Conservation (phyloP, 495 filamentous ascomycete genomes). For the Astrothelium subdiscretum region DNA sequence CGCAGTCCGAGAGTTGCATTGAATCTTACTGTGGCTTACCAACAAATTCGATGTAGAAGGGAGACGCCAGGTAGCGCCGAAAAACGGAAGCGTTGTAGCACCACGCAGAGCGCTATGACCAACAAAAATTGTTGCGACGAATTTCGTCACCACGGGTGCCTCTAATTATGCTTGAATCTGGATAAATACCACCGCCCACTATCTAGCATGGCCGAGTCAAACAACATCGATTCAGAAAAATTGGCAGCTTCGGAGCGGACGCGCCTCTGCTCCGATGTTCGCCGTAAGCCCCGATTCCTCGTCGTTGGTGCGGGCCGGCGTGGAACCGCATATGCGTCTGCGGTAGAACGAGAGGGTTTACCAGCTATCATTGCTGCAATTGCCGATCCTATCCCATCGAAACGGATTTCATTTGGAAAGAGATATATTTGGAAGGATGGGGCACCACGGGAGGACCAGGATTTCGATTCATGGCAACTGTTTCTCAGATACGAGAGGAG, state of each 20-base stretch:
- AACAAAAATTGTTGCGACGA: neutral
- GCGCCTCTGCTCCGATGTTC: neutral
- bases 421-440: conserved; percentile 50
- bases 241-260: neutral
- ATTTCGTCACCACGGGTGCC: neutral
- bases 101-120: neutral
- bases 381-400: conserved; percentile 69
- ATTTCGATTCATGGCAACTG: conserved; percentile 62
- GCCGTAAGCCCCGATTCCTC: neutral
- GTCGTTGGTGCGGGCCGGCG: conserved; percentile 83
- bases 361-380: conserved; percentile 57
- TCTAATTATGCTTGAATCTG: neutral
- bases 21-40: no score
- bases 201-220: neutral
- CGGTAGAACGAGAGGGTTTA: conserved; percentile 42
- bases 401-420: conserved; percentile 53
- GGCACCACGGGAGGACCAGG: conserved; percentile 37
- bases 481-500: conserved; percentile 53
- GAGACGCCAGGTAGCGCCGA: no score
- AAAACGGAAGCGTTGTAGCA: no score
- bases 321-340: conserved; percentile 62
- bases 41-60: no score
- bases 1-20: no score
- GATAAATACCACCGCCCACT: neutral
- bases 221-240: neutral